A percentile compares a stretch with the other conserved stretches of the same genome.
Evolutionary conservation across 345 rosid genomes (phyloP).

Genomic region (Raphanus sativus): DNA sequence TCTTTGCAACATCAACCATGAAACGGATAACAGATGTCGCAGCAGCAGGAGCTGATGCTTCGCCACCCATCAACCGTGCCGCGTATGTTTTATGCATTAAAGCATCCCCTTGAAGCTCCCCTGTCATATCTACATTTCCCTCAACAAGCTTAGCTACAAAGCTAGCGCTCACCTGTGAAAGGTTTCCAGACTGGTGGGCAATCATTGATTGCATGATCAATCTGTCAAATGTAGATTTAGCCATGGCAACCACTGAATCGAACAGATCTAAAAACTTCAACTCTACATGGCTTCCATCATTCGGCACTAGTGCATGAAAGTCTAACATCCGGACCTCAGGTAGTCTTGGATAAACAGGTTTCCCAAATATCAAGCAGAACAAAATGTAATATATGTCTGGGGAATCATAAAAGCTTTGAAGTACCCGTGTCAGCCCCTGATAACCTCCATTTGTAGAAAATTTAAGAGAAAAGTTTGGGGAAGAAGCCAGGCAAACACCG

Average conservation of each 20-base stretch:
- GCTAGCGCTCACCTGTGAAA: slow-evolving; percentile 82
- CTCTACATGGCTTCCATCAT: slow-evolving; percentile 73
- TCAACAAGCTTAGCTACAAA: slow-evolving; percentile 93
- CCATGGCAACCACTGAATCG: slow-evolving; percentile 93
- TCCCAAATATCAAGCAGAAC: slow-evolving; percentile 93
- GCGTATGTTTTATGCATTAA: slow-evolving; percentile 99
- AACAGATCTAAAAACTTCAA: slow-evolving; percentile 83
- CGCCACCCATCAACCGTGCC: slow-evolving; percentile 97
- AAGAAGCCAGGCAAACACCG: slow-evolving; percentile 88
- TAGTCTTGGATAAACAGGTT: slow-evolving; percentile 91
- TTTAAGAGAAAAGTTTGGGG: slow-evolving; percentile 87
- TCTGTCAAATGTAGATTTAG: slow-evolving; percentile 91
- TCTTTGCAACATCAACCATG: slow-evolving; percentile 99
- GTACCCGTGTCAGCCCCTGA: slow-evolving; percentile 81
- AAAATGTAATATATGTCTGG: slow-evolving; percentile 96
- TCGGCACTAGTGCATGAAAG: slow-evolving; percentile 95
- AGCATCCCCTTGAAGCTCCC: slow-evolving; percentile 99
- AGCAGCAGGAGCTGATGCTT: slow-evolving; percentile 98
- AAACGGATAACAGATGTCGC: slow-evolving; percentile 94
- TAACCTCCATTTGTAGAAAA: slow-evolving; percentile 94
- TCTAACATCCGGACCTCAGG: slow-evolving; percentile 99
- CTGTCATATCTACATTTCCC: slow-evolving; percentile 77
- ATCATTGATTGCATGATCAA: slow-evolving; percentile 79
- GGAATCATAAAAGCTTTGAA: slow-evolving; percentile 94
- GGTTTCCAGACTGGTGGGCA: slow-evolving; percentile 85